Base-by-base conservation (phyloP, 495 filamentous ascomycete genomes). In the Tuber indicum region DNA sequence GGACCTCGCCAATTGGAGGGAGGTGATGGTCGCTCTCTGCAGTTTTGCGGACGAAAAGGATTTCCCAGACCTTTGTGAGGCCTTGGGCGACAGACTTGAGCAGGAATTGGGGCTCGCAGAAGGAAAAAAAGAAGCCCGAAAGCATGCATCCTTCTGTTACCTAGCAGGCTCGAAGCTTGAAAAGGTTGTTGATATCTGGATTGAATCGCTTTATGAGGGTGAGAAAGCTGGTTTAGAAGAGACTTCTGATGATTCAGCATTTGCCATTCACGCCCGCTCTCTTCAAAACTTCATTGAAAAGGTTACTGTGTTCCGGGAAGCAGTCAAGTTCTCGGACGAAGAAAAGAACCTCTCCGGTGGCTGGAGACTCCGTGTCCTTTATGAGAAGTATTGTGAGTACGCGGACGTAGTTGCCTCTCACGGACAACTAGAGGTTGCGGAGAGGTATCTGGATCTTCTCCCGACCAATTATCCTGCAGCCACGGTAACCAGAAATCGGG, bases 271-370 rank as follows among this genome's bases (percentile, higher is more conserved):
- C 79, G 96, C 94, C 72, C 89, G 90, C 75, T 91, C 92, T 69
- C 86, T 99, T 74, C 96, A 98, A 81, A 89, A 91, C 72, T 92
- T 99, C 84, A 96, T 99, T 76, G 96, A 99, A 86, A 99, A 98
- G 86, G 96, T 99, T 72, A 97, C 94, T 2, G 90, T 99, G 62
- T 98, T 99, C 90, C 92, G 96, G 72, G 89, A 97, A 81, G 94
- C 96, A 69, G 94, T 93, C 74, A 94, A 95, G 80, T 99, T 97
- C 85, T 84, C 91, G 78, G 96, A 99, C 82, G 86, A 87, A 9
- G 94, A 98, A 76, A 89, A 87, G 75, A 86, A 86, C 72, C 84
- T 89, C 76, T 88, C 89, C 49, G 89, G 91, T 0, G 93, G 90
- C 73, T 99, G 96, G 96, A 97, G 96, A 85, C 91, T 99, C 70